Base-by-base conservation (phyloP, 371 early-diverging fungal species). In the Nematocida sp. region DNA sequence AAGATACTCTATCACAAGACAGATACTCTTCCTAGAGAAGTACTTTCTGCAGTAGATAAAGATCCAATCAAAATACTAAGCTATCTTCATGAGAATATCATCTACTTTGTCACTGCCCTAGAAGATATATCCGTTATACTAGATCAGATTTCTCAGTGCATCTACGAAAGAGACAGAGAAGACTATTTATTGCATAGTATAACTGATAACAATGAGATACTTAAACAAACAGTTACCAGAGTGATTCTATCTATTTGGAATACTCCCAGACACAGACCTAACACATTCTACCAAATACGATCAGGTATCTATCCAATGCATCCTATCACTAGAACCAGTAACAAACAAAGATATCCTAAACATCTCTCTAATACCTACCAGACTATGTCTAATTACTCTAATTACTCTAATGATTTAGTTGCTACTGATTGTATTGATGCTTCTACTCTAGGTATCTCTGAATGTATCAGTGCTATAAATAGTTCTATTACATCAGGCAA, bases 1-100 rank as follows among this genome's bases (percentile, higher is more conserved):
- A 53, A 57, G 35, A 66, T 66, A 53, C 54, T 66, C 27, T 66
- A 66, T 43, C 54, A 58, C 19, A 66, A 66, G 40, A 53, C 52
- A 49, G 27, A 58, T 4, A 34, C 17, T 21, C 11, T 53, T 9
- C 46, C 67, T 3, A 19, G 15, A 46, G 49, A 66, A 45, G 58
- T 66, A 15, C 7, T 66, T 41, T 19, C 25, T 9, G 31, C 34
- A 0, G 0, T 57, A 38, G 38, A 41, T 9, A 53, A 34, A 11
- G 13, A 7, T 34, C 47, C 58, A 7, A 7, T 46, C 1, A 66
- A 66, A 31, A 19, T 46, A 29, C 67, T 66, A 19, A 37, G 32
- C 45, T 66, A 66, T 29, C 19, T 66, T 4, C 67, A 66, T 29
- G 54, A 54, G 47, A 66, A 66, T 43, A 29, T 58, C 0, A 31